Base-by-base conservation (phyloP, 192 early-diverging fungal genomes). In the Pilobolus umbonatus region DNA sequence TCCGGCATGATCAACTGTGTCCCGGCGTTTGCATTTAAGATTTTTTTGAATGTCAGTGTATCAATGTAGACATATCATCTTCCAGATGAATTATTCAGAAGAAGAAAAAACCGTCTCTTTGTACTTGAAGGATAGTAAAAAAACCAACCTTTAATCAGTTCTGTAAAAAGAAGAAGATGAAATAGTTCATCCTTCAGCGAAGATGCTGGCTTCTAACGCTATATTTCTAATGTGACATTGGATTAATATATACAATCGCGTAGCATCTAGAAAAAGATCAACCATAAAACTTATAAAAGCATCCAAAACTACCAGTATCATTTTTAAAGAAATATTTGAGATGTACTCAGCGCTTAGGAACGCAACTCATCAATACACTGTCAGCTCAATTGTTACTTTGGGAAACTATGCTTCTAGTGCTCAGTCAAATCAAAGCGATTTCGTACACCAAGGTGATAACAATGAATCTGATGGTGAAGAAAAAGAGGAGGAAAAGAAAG, bases 71-170 rank as follows among this genome's bases (percentile, higher is more conserved):
- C 14, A 15, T 8, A 50, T 50, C 48, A 50, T 30, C 48, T 50
- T 50, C 28, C 48, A 50, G 28, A 50, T 50, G 48, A 4, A 31
- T 50, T 50, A 50, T 50, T 50, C 48, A 50, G 26, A 50, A 31
- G 48, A 50, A 31, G 48, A 50, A 50, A 50, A 50, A 50, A 50
- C 19, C n/a, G 48, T 50, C 48, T 17, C n/a, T 50, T 50, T 32
- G 14, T 50, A 50, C 28, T 50, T 50, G 8, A 30, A 50, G 26
- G 4, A 50, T 50, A 0, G 10, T 50, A 11, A 30, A 31, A n/a
- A 50, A 50, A 50, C 28, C 30, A 50, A 31, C 30, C 14, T 50
- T 50, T 50, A 50, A 50, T 50, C 48, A 50, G 48, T 50, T 50
- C 48, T 50, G 48, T 31, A 30, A 30, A 50, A 50, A 50, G n/a